Base-by-base conservation (phyloP, 2,329 filamentous ascomycete genomes). In the Aureobasidium lini region DNA sequence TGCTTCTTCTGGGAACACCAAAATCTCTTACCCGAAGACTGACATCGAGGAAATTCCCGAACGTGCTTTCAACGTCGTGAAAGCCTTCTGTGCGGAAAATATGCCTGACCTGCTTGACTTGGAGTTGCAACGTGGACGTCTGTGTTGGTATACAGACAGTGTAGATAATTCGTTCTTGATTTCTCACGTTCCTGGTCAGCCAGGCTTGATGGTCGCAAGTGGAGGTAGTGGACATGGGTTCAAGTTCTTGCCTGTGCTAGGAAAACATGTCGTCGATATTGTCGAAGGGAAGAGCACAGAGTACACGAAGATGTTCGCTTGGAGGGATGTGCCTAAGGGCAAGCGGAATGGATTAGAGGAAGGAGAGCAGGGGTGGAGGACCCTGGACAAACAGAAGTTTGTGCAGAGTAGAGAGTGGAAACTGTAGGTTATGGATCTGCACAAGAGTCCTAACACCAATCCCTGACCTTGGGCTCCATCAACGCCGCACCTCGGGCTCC, bases 141-240 rank as follows among this genome's bases (percentile, higher is more conserved):
- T 64, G 11, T 64, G 62, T 40, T 63, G 62, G 63, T 64, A 64
- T 37, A 63, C 58, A 31, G 63, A 64, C 37, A 61, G 54, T 43
- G 54, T 63, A 7, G 57, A 64, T n/a, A 61, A 64, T 36, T 57
- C 57, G 3, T 62, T 64, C 44, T 28, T 64, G 4, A 62, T 63
- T n/a, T 59, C 60, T 36, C 56, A 44, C 31, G 58, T 60, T 5
- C 58, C 58, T 43, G 49, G 43, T 16, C n/a, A 28, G 8, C n/a
- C 2, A 4, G 49, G 58, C 1, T 49, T 71, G 13, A 62, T 72
- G 16, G 68, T 72, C 3, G 68, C 68, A 3, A 68, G 64, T 11
- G 70, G 66, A 4, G 69, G 67, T 1, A 66, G 64, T 44, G 69
- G 69, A 11, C 69, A 71, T 61, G 69, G 66, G 0, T 71, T 70